Evolutionary conservation across 345 rosid genomes (phyloP), one percentile per base, ranked within the genome.

Genomic region (Citrus reticulata): DNA sequence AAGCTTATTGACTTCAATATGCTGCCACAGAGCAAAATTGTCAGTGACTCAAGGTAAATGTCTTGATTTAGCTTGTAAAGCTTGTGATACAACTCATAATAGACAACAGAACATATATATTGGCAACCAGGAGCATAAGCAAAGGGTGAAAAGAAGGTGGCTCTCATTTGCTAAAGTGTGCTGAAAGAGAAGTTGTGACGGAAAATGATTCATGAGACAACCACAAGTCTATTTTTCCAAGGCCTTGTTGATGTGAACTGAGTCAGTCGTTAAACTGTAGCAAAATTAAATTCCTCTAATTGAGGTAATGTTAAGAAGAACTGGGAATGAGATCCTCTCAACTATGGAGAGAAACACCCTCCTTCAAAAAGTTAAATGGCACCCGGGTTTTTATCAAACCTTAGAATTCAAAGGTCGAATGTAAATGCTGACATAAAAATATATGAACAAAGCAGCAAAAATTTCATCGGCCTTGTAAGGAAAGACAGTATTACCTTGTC

Each of bases 1-100:
- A 73, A 96, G 97, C 86, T 87, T 91, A 80, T 91, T 93, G 77
- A 96, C 99, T 88, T 96, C 99, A 80, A 96, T 61, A 77, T 93
- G 95, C 98, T 95, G 87, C 82, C 67, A 86, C 20, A 62, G 7
- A 68, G 27, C 29, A 58, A 77, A 79, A 46, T 17, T 62, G 70
- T 32, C 6, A 16, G 76, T 20, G 20, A 65, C 17, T 65, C 51
- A 54, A 54, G n/a, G 54, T 49, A 66, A n/a, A 51, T n/a, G 16
- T 29, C 74, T 2, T 3, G 61, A 66, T 4, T 65, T 57, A 76
- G 35, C 42, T 62, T 27, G 11, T 19, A 10, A 51, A 17, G 9
- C 25, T 20, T 20, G 46, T 30, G 16, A 62, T 25, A 30, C 37
- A 11, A 54, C 4, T 76, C 7, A 46, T 42, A 61, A 60, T 37